A percentile compares a stretch with the other conserved stretches of the same genome.
phyloP scores from a whole-genome alignment of 345 rosid genomes.

The Hibiscus mutabilis region DNA sequence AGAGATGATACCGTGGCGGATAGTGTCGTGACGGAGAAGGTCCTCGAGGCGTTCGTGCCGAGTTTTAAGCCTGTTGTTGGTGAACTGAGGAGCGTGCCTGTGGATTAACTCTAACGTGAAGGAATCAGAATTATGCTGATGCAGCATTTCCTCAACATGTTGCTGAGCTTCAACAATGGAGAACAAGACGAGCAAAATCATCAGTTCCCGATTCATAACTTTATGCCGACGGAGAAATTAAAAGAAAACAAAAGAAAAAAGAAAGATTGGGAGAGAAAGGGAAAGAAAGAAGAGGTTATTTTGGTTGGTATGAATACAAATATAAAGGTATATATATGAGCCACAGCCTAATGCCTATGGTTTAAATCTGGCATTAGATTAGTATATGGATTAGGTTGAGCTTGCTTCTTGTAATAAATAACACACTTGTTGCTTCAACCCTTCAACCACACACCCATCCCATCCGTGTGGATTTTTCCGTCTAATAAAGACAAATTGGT shows the following conservation, averaged over 20 bases:
- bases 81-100: slow-evolving; percentile 18
- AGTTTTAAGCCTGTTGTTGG: slow-evolving; percentile 1
- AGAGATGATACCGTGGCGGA: slow-evolving; percentile 29
- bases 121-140: background rate
- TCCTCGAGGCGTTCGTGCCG: slow-evolving; percentile 24
- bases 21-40: slow-evolving; percentile 30
- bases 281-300: background rate
- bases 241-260: background rate
- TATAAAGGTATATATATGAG: background rate
- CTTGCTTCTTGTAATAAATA: background rate
- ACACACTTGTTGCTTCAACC: background rate
- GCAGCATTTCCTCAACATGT: background rate
- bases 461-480: background rate
- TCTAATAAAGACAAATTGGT: no score
- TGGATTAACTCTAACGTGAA: slow-evolving; percentile 20
- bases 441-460: slow-evolving; percentile 3
- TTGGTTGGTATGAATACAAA: background rate
- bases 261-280: background rate
- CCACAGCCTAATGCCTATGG: background rate
- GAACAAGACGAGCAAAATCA: background rate
- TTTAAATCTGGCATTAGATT: background rate
- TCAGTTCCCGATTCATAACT: background rate
- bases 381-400: background rate
- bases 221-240: background rate
- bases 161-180: background rate